These are phyloP conservation scores for Immersiella caudata DNA, from an alignment of 495 filamentous ascomycete genomes.

Conservation along the genomic window DNA sequence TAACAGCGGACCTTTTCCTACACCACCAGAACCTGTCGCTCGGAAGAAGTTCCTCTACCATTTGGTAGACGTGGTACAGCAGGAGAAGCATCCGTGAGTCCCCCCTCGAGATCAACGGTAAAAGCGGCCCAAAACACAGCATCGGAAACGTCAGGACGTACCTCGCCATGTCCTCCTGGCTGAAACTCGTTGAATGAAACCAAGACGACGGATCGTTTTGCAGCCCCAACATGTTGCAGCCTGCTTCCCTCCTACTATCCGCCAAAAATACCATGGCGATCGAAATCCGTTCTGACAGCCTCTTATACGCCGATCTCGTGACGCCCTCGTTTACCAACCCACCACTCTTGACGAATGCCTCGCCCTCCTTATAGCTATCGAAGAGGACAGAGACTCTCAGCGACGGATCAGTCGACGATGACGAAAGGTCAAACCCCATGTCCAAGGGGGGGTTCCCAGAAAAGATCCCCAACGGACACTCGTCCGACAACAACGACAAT, in stretches of 20 bases:
- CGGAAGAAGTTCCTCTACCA: slow-evolving; percentile 23
- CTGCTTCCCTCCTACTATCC: neutral
- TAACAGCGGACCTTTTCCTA: slow-evolving; percentile 19
- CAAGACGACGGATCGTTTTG: neutral
- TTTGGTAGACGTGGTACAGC: slow-evolving; percentile 32
- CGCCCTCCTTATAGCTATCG: slow-evolving; percentile 28
- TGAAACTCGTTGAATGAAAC: neutral
- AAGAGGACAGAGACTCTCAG: slow-evolving; percentile 23
- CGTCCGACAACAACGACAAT: neutral
- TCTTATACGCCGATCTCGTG: slow-evolving; percentile 18
- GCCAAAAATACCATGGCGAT: slow-evolving; percentile 25
- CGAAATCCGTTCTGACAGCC: slow-evolving; percentile 21
- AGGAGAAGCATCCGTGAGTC: slow-evolving; percentile 33
- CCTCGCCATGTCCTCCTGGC: slow-evolving; percentile 21
- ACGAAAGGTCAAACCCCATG: neutral
- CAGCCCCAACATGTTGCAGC: neutral
- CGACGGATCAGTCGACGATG: neutral
- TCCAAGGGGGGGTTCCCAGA: neutral
- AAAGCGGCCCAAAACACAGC: slow-evolving; percentile 32
- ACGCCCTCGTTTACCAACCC: slow-evolving; percentile 15
- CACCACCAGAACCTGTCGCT: slow-evolving; percentile 33
- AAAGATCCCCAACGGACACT: neutral
- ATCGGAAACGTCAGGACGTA: slow-evolving; percentile 36
- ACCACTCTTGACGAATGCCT: slow-evolving; percentile 17
- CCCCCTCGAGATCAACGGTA: slow-evolving; percentile 28